These are phyloP conservation scores for Clohesyomyces aquaticus DNA, from an alignment of 495 filamentous ascomycete genomes.

Conservation along the genomic window DNA sequence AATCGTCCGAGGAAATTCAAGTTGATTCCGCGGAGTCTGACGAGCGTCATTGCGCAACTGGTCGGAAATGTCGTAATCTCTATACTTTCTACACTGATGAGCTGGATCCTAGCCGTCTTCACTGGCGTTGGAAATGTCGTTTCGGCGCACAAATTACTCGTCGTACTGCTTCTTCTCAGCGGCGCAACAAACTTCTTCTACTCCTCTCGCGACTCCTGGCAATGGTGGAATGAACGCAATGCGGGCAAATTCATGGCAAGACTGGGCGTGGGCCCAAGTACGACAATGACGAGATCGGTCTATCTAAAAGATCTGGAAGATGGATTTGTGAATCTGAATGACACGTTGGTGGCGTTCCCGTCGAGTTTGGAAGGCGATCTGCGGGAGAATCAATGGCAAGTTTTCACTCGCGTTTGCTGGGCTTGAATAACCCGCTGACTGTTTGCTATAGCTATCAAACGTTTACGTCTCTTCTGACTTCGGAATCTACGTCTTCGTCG, in stretches of 20 bases:
- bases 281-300: constrained; percentile 80
- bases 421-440: constrained; percentile 2
- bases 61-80: constrained; percentile 69
- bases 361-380: constrained; percentile 29
- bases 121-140: constrained; percentile 68
- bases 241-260: constrained; percentile 77
- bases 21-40: constrained; percentile 69
- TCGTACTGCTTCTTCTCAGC: constrained; percentile 69
- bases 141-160: constrained; percentile 74
- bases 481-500: not conserved
- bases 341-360: constrained; percentile 9
- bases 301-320: constrained; percentile 83
- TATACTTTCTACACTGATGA: constrained; percentile 69
- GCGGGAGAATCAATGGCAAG: constrained; percentile 44
- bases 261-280: constrained; percentile 76
- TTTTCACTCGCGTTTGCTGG: not conserved
- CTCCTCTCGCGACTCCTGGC: constrained; percentile 65
- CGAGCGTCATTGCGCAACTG: constrained; percentile 71
- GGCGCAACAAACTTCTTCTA: constrained; percentile 71
- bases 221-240: constrained; percentile 85
- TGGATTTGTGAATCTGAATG: constrained; percentile 26
- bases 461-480: constrained; percentile 32
- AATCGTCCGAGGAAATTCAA: constrained; percentile 56
- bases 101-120: constrained; percentile 68
- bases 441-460: constrained; percentile 35